Evolutionary conservation across 495 filamentous ascomycete genomes (phyloP).

Genomic region (Penicillium taxi): DNA sequence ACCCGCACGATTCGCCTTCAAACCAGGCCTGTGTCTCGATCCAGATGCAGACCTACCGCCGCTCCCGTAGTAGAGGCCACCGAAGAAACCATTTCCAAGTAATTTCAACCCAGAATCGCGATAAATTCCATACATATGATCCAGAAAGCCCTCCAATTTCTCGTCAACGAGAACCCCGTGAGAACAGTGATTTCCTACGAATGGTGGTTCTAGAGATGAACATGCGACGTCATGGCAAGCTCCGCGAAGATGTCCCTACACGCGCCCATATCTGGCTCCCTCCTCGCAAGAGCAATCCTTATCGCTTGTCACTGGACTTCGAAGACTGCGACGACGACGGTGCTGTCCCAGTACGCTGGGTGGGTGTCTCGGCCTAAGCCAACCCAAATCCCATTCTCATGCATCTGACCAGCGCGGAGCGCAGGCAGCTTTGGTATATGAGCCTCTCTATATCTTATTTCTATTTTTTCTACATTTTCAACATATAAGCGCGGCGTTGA

Average conservation of each 20-base stretch:
- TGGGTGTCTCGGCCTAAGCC: constrained; percentile 30
- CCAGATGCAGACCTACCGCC: constrained; percentile 75
- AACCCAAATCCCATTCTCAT: constrained; percentile 1
- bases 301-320: constrained; percentile 22
- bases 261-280: constrained; percentile 82
- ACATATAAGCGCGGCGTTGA: constrained; percentile 24
- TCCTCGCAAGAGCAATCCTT: constrained; percentile 52
- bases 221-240: constrained; percentile 86
- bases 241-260: constrained; percentile 76
- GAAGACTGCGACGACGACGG: constrained; percentile 29
- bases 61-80: constrained; percentile 27
- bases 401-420: constrained; percentile 10
- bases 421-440: constrained; percentile 4
- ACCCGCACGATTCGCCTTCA: constrained; percentile 27
- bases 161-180: constrained; percentile 80
- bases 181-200: constrained; percentile 90
- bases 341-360: constrained; percentile 34
- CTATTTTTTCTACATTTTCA: constrained; percentile 7
- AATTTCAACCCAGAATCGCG: constrained; percentile 18
- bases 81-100: constrained; percentile 30
- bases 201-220: constrained; percentile 96
- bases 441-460: constrained; percentile 9
- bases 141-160: constrained; percentile 44
- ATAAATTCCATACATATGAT: constrained; percentile 36
- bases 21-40: constrained; percentile 58